Conservation (phyloP, 2,329 filamentous ascomycete species). For the Canariomyces notabilis region DNA sequence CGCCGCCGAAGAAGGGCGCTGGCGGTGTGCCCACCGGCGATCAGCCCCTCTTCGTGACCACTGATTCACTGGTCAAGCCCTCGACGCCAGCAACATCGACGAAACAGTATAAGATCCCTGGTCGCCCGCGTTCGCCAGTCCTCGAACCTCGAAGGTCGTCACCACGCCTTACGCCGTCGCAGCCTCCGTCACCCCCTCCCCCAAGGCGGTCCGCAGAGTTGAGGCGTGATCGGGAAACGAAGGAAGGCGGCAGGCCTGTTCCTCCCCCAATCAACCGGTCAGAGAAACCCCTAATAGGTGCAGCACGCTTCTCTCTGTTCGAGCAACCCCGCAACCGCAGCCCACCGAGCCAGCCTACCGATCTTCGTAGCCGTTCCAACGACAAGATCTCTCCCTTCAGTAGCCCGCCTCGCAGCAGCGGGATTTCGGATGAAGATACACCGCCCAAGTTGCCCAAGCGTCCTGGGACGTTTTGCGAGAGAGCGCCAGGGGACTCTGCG, state of each 20-base stretch:
- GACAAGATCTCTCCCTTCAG: conserved; percentile 70
- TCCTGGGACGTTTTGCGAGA: conserved; percentile 34
- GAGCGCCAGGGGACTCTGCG: conserved; percentile 41
- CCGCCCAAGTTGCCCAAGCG: conserved; percentile 47
- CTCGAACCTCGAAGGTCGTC: conserved; percentile 42
- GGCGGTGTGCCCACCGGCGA: conserved; percentile 35
- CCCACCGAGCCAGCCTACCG: conserved; percentile 27
- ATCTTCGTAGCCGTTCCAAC: conserved; percentile 34
- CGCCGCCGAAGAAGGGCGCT: conserved; percentile 52
- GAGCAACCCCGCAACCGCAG: conserved; percentile 12
- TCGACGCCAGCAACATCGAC: conserved; percentile 39
- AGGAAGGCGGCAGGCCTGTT: conserved; percentile 37
- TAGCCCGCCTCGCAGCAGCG: conserved; percentile 69
- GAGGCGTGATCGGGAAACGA: conserved; percentile 43
- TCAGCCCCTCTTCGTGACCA: conserved; percentile 42
- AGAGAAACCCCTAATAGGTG: conserved; percentile 53
- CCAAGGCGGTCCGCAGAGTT: conserved; percentile 58
- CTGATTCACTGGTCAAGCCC: conserved; percentile 39
- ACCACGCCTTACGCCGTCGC: conserved; percentile 42
- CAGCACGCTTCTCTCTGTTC: conserved; percentile 18
- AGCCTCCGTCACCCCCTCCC: conserved; percentile 59
- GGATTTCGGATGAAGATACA: conserved; percentile 43
- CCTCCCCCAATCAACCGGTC: conserved; percentile 77
- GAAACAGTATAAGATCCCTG: conserved; percentile 50
- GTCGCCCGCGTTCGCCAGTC: conserved; percentile 49